Percentiles rank a stretch among this genome's conserved stretches.
phyloP scores from a whole-genome alignment of 2,329 filamentous ascomycete species.

The Tolypocladium ovalisporum region DNA sequence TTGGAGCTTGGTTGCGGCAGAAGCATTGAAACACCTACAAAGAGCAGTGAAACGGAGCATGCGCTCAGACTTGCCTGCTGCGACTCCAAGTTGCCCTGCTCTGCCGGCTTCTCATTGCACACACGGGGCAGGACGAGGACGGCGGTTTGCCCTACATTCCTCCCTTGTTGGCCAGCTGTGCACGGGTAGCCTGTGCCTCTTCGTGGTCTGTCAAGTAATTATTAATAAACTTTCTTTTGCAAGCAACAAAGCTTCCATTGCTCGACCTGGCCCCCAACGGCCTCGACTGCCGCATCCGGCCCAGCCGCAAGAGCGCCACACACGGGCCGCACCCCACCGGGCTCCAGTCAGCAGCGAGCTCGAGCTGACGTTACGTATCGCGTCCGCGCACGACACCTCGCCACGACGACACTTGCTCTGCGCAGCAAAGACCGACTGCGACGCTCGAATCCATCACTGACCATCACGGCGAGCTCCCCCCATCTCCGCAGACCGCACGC shows the following conservation, averaged over 20 bases:
- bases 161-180: too few species aligned
- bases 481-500: background rate
- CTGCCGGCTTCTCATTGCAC: background rate
- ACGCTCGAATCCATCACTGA: background rate
- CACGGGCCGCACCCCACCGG: background rate
- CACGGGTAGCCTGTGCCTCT: background rate
- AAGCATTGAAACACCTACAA: background rate
- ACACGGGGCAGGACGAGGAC: too few species aligned
- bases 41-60: background rate
- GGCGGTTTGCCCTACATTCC: too few species aligned
- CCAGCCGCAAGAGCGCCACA: constrained; percentile 8
- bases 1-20: background rate
- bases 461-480: background rate
- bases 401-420: background rate
- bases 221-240: background rate
- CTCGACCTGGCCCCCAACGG: constrained; percentile 5
- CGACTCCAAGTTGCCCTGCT: background rate
- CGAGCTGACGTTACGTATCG: constrained; percentile 10
- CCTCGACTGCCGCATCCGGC: background rate
- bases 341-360: background rate
- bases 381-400: background rate
- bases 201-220: background rate
- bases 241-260: background rate
- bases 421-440: background rate
- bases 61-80: background rate